Percentiles rank a stretch among this genome's conserved stretches.
phyloP scores from a whole-genome alignment of 2,329 filamentous ascomycete species.

The Trichoderma polysporum region DNA sequence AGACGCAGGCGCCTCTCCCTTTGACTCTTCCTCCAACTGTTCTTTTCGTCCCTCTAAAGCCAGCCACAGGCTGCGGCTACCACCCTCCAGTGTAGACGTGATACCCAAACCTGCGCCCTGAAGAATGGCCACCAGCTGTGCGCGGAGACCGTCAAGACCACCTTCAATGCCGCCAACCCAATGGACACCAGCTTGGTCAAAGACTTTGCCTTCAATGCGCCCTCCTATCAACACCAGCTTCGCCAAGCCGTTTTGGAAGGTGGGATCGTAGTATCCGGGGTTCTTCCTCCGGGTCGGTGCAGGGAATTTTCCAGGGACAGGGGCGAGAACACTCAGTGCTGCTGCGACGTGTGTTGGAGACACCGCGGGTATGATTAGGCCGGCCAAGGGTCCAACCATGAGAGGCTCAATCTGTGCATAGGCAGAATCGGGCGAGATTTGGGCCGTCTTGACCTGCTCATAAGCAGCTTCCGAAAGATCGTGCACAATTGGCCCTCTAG shows the following conservation, averaged over 20 bases:
- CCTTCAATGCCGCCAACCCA: slow-evolving; percentile 74
- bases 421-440: slow-evolving; percentile 39
- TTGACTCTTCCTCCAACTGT: slow-evolving; percentile 67
- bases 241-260: slow-evolving; percentile 76
- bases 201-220: slow-evolving; percentile 79
- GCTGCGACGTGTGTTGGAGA: slow-evolving; percentile 82
- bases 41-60: slow-evolving; percentile 79
- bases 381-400: slow-evolving; percentile 76
- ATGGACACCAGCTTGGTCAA: slow-evolving; percentile 69
- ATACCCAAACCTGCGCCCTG: slow-evolving; percentile 77
- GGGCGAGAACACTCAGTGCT: slow-evolving; percentile 74
- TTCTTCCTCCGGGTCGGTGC: slow-evolving; percentile 73
- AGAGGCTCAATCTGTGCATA: slow-evolving; percentile 69
- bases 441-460: slow-evolving; percentile 43
- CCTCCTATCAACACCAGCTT: slow-evolving; percentile 88
- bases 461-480: slow-evolving; percentile 57
- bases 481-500: slow-evolving; percentile 41
- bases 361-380: slow-evolving; percentile 77
- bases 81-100: slow-evolving; percentile 75
- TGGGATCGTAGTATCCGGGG: slow-evolving; percentile 77
- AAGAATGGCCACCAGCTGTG: slow-evolving; percentile 77
- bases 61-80: slow-evolving; percentile 79
- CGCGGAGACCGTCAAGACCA: slow-evolving; percentile 75
- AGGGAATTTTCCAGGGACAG: slow-evolving; percentile 70
- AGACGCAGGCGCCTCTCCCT: slow-evolving; percentile 19